Evolutionary conservation across 768 basidiomycete species (phyloP).

Genomic region (Agaricus bisporus): DNA sequence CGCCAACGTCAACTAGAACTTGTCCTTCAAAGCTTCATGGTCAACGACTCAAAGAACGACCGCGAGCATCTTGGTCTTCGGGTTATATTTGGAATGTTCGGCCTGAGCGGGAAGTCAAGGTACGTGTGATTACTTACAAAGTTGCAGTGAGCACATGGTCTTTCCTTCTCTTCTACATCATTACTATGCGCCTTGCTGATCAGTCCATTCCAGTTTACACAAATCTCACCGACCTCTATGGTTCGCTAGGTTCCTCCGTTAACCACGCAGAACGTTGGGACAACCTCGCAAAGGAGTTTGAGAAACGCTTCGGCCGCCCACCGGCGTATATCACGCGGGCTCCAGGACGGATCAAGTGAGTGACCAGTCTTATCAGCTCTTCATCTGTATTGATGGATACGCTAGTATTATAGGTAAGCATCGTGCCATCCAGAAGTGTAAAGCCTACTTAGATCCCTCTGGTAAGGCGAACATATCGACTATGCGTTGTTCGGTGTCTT

Average conservation of each 20-base stretch:
- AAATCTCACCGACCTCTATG: slow-evolving; percentile 49
- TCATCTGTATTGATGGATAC: neutral
- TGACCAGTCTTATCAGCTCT: slow-evolving; percentile 7
- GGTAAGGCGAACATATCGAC: slow-evolving; percentile 74
- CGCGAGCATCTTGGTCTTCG: no score
- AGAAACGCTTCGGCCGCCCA: slow-evolving; percentile 54
- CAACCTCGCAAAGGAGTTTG: slow-evolving; percentile 54
- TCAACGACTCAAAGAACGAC: no score
- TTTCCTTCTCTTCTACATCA: neutral
- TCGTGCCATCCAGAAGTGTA: neutral
- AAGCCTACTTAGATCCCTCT: slow-evolving; percentile 10
- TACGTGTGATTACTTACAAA: neutral
- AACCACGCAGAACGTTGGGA: slow-evolving; percentile 59
- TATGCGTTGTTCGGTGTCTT: slow-evolving; percentile 81
- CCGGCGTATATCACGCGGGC: slow-evolving; percentile 71
- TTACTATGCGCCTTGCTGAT: slow-evolving; percentile 42
- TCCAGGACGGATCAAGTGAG: slow-evolving; percentile 77
- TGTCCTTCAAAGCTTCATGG: no score
- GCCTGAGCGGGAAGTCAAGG: no score
- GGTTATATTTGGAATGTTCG: no score
- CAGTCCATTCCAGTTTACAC: slow-evolving; percentile 58
- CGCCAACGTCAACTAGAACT: no score
- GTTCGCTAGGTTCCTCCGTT: slow-evolving; percentile 44
- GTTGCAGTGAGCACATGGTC: neutral
- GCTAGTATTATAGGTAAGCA: slow-evolving; percentile 37